Evolutionary conservation across 805 yeast species (phyloP).

Genomic region (Barnettozyma sp.): DNA sequence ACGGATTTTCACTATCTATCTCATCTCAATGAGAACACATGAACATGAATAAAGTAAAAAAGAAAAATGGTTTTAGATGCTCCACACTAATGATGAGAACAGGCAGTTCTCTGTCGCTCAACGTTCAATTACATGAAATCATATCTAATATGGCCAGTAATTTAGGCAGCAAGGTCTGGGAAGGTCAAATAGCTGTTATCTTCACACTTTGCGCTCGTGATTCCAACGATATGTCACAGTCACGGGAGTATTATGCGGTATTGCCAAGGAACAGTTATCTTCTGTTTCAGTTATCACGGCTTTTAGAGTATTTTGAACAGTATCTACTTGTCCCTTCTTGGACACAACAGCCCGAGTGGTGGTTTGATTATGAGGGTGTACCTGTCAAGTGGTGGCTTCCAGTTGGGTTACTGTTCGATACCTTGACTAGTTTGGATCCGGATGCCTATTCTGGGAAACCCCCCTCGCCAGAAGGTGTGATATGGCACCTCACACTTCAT

Average conservation of each 20-base stretch:
- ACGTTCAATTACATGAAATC: too few species aligned
- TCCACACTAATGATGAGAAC: too few species aligned
- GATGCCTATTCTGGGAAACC: too few species aligned
- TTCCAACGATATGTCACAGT: slow-evolving; percentile 17
- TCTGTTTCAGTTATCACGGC: slow-evolving; percentile 33
- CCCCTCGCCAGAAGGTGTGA: too few species aligned
- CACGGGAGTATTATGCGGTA: slow-evolving; percentile 10
- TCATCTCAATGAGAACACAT: slow-evolving; percentile 14
- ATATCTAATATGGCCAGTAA: too few species aligned
- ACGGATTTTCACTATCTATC: too few species aligned
- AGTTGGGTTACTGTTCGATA: slow-evolving; percentile 59
- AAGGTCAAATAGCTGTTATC: slow-evolving; percentile 43
- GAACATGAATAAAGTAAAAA: too few species aligned
- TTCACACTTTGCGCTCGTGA: slow-evolving; percentile 26
- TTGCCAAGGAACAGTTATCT: slow-evolving; percentile 46
- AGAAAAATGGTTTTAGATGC: too few species aligned
- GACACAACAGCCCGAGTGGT: slow-evolving; percentile 32
- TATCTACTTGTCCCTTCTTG: slow-evolving; percentile 26
- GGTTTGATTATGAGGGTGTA: slow-evolving; percentile 61
- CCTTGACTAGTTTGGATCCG: slow-evolving; percentile 35
- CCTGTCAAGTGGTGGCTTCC: slow-evolving; percentile 74
- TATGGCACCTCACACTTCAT: slow-evolving; percentile 44
- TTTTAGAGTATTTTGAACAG: slow-evolving; percentile 34
- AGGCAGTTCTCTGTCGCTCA: too few species aligned
- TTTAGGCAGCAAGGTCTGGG: slow-evolving; percentile 40